These are phyloP conservation scores for Pichia sp. DNA, from an alignment of 1,139 yeast species.

Conservation along the genomic window DNA sequence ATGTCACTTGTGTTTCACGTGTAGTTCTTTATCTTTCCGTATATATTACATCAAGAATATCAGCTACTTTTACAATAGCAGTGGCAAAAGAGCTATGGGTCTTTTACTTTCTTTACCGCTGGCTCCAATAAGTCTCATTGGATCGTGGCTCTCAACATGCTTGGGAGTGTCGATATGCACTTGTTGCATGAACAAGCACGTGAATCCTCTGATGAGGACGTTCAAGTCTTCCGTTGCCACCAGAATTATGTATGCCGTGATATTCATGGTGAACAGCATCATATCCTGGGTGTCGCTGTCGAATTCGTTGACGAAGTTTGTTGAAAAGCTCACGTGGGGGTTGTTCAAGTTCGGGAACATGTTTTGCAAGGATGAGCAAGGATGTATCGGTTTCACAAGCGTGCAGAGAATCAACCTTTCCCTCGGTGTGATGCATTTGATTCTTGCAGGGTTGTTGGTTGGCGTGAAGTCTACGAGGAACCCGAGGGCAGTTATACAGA, in stretches of 20 bases:
- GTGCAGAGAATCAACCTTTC: conserved; percentile 91
- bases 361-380: conserved; percentile 68
- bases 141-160: conserved; percentile 73
- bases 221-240: conserved; percentile 68
- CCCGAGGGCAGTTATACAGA: conserved; percentile 79
- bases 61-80: background rate
- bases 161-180: conserved; percentile 82
- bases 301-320: conserved; percentile 70
- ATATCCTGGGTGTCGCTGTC: conserved; percentile 89
- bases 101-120: conserved; percentile 73
- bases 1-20: background rate
- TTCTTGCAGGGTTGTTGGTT: conserved; percentile 61
- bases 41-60: background rate
- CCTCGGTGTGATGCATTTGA: conserved; percentile 70
- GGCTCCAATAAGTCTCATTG: conserved; percentile 52
- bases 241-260: conserved; percentile 76
- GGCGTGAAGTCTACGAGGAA: conserved; percentile 76
- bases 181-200: conserved; percentile 44
- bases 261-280: conserved; percentile 72
- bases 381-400: conserved; percentile 88
- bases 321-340: conserved; percentile 71
- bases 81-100: conserved; percentile 54
- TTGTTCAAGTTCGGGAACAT: conserved; percentile 51
- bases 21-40: background rate
- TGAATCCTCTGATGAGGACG: conserved; percentile 54